Conservation (phyloP, 306 rosid species). For the Rubus parviflorus region DNA sequence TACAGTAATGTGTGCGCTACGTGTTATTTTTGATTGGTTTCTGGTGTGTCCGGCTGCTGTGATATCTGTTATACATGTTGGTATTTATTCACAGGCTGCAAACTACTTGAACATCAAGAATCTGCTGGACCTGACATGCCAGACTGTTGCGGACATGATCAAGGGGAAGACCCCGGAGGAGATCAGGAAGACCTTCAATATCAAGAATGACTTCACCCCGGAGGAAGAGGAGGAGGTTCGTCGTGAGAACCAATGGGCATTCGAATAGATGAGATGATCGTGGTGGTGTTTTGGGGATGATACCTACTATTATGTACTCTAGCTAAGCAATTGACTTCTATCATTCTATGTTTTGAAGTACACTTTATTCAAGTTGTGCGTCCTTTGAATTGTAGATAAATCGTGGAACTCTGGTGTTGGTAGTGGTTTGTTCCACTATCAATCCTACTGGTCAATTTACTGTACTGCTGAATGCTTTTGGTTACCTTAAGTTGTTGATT, state of each 20-base stretch:
- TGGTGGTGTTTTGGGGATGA: constrained; percentile 8
- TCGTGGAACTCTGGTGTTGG: constrained; percentile 33
- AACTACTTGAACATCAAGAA: constrained; percentile 78
- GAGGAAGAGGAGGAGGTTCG: constrained; percentile 90
- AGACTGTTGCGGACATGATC: constrained; percentile 80
- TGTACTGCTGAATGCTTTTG: neutral
- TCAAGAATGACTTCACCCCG: constrained; percentile 67
- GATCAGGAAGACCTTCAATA: constrained; percentile 69
- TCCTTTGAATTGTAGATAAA: constrained; percentile 48
- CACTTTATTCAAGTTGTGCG: constrained; percentile 17
- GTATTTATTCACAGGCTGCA: constrained; percentile 52
- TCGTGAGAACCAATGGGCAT: constrained; percentile 83
- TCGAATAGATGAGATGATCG: constrained; percentile 43
- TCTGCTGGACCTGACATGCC: constrained; percentile 73
- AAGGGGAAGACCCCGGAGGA: constrained; percentile 84
- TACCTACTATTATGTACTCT: constrained; percentile 26
- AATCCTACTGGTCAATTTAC: constrained; percentile 7
- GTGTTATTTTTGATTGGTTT: neutral
- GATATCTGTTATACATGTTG: neutral
- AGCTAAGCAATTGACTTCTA: constrained; percentile 18
- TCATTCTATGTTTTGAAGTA: constrained; percentile 27
- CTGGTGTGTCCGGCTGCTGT: neutral
- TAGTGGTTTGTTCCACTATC: constrained; percentile 16
- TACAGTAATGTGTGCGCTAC: neutral
- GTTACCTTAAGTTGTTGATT: neutral